phyloP scores from a whole-genome alignment of 2,329 filamentous ascomycete species.

The Diplodia intermedia region DNA sequence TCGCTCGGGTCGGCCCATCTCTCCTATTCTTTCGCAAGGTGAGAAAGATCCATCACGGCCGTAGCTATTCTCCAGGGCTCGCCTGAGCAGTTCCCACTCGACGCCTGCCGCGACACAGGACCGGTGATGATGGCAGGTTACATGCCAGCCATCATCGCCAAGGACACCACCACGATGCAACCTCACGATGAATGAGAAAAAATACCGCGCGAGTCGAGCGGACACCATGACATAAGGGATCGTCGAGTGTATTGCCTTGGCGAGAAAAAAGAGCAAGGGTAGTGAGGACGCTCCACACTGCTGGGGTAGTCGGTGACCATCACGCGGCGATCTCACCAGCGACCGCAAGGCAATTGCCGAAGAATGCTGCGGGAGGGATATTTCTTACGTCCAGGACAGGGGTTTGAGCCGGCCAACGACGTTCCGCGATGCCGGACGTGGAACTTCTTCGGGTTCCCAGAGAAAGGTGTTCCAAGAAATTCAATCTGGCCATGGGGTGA shows the following conservation, averaged over 20 bases:
- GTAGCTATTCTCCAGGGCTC: not conserved
- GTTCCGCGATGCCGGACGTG: no score
- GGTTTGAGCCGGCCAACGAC: no score
- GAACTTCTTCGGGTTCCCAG: no score
- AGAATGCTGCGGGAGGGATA: not conserved
- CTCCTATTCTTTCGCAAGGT: not conserved
- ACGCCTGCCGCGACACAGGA: not conserved
- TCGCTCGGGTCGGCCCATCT: not conserved
- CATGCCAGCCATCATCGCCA: not conserved
- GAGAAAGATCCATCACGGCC: not conserved
- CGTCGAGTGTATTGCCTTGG: not conserved
- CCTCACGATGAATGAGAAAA: not conserved
- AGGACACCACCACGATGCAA: slow-evolving; percentile 5
- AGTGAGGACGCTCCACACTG: not conserved
- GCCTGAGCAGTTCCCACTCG: not conserved
- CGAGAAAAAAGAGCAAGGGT: not conserved
- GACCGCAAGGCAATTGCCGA: slow-evolving; percentile 6
- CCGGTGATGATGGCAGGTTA: not conserved
- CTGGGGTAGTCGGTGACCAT: not conserved
- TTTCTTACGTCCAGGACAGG: not conserved
- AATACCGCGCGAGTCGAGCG: not conserved
- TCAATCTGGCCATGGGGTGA: not conserved
- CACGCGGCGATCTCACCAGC: slow-evolving; percentile 16
- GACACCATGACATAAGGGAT: slow-evolving; percentile 3
- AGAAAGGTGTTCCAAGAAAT: no score